A percentile compares a stretch with the other conserved stretches of the same genome.
These are phyloP conservation scores for Nemania diffusa DNA, from an alignment of 2,329 filamentous ascomycete species.

Conservation along the genomic window DNA sequence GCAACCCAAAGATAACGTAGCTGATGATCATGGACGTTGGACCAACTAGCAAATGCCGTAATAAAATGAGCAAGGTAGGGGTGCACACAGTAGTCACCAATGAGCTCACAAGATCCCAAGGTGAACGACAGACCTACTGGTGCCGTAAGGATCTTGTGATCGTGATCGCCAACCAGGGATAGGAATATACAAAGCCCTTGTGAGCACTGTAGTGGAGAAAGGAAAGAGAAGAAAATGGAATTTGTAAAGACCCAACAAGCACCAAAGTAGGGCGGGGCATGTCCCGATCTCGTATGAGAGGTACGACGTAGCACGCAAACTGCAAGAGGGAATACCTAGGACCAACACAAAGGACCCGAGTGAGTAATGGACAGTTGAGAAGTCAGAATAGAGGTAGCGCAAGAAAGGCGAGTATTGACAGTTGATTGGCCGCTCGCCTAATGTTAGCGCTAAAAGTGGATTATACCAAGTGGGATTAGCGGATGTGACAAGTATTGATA, in stretches of 20 bases:
- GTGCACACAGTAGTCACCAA: conserved; percentile 32
- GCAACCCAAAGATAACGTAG: conserved; percentile 15
- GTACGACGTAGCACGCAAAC: conserved; percentile 35
- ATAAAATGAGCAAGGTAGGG: conserved; percentile 30
- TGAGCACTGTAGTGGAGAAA: conserved; percentile 22
- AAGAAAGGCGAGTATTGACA: conserved; percentile 20
- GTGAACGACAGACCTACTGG: conserved; percentile 26
- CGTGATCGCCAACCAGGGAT: conserved; percentile 34
- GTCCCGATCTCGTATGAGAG: conserved; percentile 21
- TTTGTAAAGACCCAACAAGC: conserved; percentile 27
- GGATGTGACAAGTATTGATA: conserved; percentile 44
- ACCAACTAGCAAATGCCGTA: conserved; percentile 8
- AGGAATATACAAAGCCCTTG: conserved; percentile 4
- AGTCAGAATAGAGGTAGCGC: conserved; percentile 21
- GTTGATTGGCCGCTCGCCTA: conserved; percentile 42
- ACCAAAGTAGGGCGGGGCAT: conserved; percentile 15
- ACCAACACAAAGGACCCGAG: background rate
- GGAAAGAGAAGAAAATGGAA: conserved; percentile 3
- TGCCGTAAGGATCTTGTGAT: conserved; percentile 14
- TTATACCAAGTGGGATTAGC: conserved; percentile 44
- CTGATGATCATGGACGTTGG: conserved; percentile 2
- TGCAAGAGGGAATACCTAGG: background rate
- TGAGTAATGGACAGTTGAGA: background rate
- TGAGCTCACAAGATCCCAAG: conserved; percentile 27
- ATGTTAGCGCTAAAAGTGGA: conserved; percentile 45